Base-by-base conservation (phyloP, 768 basidiomycete species). In the Rhodosporidiobolus odoratus region DNA sequence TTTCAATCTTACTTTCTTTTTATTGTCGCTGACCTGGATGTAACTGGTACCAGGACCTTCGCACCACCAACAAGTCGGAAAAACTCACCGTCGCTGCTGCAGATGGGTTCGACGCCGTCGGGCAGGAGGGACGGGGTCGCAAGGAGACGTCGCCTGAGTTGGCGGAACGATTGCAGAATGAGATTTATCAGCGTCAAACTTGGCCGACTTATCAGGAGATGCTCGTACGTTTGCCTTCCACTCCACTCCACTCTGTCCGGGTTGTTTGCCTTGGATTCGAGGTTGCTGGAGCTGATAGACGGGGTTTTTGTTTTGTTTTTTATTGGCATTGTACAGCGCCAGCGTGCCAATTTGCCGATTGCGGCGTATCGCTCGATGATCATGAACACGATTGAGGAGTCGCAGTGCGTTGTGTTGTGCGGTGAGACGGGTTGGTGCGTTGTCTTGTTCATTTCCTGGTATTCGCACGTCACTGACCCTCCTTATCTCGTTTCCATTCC, bases 341-440 rank as follows among this genome's bases (percentile, higher is more conserved):
- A 91, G 77, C 87, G 96, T 45, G 86, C 88, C 61, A 82, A 79
- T 17, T 82, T 99, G 4, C 95, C 95, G 1, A 98, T 99, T 76
- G 91, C 93, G 16, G 82, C 83, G 37, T 92, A 91, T 80, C 85
- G 92, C 41, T 78, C 88, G 19, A 81, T 85, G 35, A 95, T 97
- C 62, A 80, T 90, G 34, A 80, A 84, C 9, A 83, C 84, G 0
- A 81, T 99, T 61, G 87, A 90, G 61, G 78, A 81, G 19, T 87
- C 88, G 5, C 93, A 95, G 77, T 84, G 95, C 21, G 84, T 97
- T 40, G 93, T 97, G 4, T 82, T 99, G 0, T 95, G 88, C 70
- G 88, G 88, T 47, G 88, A 89, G 77, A 90, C 88, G 16, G 88
- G 89, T 70, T 89, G 88, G 86, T 86, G 64, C 69, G 82, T 70